Evolutionary conservation across 768 basidiomycete genomes (phyloP), one percentile per base, ranked within the genome.

Genomic region (Termitomyces titanicus): DNA sequence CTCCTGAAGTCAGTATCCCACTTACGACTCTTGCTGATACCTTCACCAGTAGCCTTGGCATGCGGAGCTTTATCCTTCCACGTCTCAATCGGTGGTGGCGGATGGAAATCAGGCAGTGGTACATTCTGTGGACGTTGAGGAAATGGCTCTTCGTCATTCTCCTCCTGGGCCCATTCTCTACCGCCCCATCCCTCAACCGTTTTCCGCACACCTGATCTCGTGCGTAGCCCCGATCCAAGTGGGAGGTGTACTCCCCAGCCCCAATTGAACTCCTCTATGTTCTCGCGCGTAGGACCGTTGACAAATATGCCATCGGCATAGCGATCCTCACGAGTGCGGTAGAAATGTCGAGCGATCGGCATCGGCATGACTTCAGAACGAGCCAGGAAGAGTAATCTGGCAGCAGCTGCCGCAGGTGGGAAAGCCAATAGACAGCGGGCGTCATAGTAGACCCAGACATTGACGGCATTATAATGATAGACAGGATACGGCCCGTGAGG

Each of bases 311-410:
- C 65, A 49, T 56, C 51, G 0, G 58, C 64, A 2, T 55, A 24
- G 3, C 65, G 65, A 5, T 67, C 65, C 13, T 57, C 70, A 6
- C 72, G 63, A 3, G 62, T 71, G 6, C 61, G 58, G 7, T 71
- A 74, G 6, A 79, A 62, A 35, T 70, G 66, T 0, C 69, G 65
- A 2, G 82, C 80, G 33, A 81, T 63, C 10, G 53, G 63, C 56
- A 86, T 73, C 0, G 77, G 72, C 3, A 68, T 61, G 7, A 76
- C 60, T 57, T 89, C 85, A 25, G 79, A 72, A 18, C 83, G 79
- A 10, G 84, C 73, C 45, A 86, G 77, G 69, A 80, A 89, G 33
- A 88, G 65, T 9, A 88, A 74, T 37, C 81, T 84, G 0, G 88
- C 88, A 0, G 86, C 80, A 31, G 74, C 62, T 24, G 83, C 70